Evolutionary conservation across 257 asterid genomes (phyloP).

Genomic region (Solanum rostratum): DNA sequence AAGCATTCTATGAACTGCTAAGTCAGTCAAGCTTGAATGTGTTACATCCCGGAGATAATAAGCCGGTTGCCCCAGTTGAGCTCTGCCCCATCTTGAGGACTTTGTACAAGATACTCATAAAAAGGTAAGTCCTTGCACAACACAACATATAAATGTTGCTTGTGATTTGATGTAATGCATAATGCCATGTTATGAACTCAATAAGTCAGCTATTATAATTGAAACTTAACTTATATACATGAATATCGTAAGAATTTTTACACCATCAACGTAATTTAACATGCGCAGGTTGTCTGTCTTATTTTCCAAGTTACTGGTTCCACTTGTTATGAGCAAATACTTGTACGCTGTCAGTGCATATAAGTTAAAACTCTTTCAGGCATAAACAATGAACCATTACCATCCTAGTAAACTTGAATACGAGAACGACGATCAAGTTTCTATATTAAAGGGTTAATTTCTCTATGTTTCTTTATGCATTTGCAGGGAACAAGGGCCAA

Average conservation of each 20-base stretch:
- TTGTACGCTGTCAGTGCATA: neutral
- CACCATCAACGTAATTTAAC: neutral
- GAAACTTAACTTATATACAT: neutral
- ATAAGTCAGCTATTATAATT: neutral
- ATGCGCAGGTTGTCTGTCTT: neutral
- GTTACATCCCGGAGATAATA: conserved; percentile 61
- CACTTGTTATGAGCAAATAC: neutral
- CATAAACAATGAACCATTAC: neutral
- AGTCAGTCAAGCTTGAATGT: conserved; percentile 67
- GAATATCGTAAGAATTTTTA: neutral
- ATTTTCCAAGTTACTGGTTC: neutral
- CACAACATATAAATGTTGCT: neutral
- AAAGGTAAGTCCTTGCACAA: conserved; percentile 23
- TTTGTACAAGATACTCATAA: conserved; percentile 57
- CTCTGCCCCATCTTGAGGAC: conserved; percentile 78
- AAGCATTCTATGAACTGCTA: conserved; percentile 75
- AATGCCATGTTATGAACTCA: neutral
- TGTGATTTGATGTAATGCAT: neutral
- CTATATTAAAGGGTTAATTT: neutral
- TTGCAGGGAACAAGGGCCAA: conserved; percentile 47
- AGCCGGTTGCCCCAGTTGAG: conserved; percentile 75
- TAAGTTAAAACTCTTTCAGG: neutral
- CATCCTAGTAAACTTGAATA: neutral
- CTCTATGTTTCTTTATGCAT: neutral
- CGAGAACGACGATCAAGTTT: neutral